phyloP scores from a whole-genome alignment of 1,284 basidiomycete genomes.

The Cystobasidiaceae sp. region DNA sequence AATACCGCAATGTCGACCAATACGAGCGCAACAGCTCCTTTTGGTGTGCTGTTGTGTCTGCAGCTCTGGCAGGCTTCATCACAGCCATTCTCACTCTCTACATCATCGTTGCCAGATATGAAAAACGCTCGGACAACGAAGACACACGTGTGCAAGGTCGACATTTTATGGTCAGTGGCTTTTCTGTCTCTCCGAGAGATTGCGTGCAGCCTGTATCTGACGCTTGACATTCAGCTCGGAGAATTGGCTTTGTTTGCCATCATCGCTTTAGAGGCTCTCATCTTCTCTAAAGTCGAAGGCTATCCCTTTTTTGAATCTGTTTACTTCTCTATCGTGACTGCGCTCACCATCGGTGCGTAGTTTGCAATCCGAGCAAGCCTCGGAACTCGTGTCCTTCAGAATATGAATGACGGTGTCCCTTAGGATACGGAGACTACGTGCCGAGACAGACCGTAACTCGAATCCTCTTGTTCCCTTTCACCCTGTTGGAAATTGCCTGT shows the following conservation, averaged over 20 bases:
- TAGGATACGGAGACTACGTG: too few species aligned
- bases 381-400: too few species aligned
- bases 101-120: neutral
- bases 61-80: conserved; percentile 47
- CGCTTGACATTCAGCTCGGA: too few species aligned
- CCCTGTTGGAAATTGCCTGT: conserved; percentile 47
- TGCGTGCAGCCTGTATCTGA: too few species aligned
- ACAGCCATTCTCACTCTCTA: conserved; percentile 46
- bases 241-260: conserved; percentile 19
- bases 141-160: neutral
- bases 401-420: too few species aligned
- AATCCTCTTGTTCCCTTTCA: conserved; percentile 48
- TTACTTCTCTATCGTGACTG: too few species aligned
- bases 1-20: conserved; percentile 41
- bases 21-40: conserved; percentile 49
- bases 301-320: conserved; percentile 40
- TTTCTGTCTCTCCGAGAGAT: too few species aligned
- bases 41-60: conserved; percentile 50
- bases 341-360: too few species aligned
- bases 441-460: conserved; percentile 43
- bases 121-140: neutral
- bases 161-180: neutral
- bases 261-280: conserved; percentile 37
- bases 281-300: conserved; percentile 31
- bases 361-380: too few species aligned